Conservation (phyloP, 441 rosid species). For the Adansonia madagascariensis region DNA sequence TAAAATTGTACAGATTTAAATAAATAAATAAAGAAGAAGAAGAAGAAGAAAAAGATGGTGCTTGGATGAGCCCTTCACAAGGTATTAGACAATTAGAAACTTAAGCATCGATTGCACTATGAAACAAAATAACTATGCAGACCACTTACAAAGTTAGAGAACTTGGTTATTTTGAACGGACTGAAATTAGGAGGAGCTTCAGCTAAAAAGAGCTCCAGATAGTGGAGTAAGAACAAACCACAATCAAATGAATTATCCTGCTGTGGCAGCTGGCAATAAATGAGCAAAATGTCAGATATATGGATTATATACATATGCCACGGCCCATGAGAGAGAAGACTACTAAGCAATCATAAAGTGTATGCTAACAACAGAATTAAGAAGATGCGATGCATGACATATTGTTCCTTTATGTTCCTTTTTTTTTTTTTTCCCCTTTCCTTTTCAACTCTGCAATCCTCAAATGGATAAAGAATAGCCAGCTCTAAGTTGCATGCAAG, state of each 20-base stretch:
- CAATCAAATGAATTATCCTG: conserved; percentile 76
- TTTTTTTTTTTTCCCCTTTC: not conserved
- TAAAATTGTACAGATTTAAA: not conserved
- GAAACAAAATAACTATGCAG: conserved; percentile 8
- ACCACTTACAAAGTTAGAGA: conserved; percentile 63
- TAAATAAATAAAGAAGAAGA: not conserved
- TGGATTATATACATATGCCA: conserved; percentile 21
- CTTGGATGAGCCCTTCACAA: not conserved
- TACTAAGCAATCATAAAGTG: not conserved
- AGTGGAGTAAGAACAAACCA: conserved; percentile 71
- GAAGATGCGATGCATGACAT: not conserved
- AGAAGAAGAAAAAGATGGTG: not conserved
- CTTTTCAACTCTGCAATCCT: not conserved
- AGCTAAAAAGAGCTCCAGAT: conserved; percentile 66
- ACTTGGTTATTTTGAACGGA: conserved; percentile 58
- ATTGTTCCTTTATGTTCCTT: not conserved
- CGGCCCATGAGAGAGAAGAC: not conserved
- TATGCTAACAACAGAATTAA: not conserved
- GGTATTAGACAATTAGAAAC: not conserved
- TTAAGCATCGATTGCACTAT: conserved; percentile 7
- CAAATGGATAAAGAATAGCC: not conserved
- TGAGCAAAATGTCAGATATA: conserved; percentile 34
- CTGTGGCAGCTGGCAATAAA: conserved; percentile 67
- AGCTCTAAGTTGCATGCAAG: conserved; percentile 3
- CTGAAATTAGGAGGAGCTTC: conserved; percentile 62